Evolutionary conservation across 148 eudicot genomes (phyloP).

Genomic region (Nepenthes gracilis): DNA sequence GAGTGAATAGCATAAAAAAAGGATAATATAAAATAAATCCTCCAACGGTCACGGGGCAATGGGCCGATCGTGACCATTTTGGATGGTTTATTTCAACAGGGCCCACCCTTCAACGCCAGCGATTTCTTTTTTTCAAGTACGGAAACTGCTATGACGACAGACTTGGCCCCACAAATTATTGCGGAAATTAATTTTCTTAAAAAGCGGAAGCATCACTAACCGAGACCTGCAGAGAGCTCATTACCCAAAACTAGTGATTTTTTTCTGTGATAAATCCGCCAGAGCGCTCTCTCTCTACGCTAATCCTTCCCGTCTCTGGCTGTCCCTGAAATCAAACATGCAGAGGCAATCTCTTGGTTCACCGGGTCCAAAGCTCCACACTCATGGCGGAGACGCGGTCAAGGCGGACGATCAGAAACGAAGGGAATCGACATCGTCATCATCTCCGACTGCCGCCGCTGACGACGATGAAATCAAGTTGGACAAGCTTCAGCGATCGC

Average conservation of each 20-base stretch:
- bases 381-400: constrained; percentile 15
- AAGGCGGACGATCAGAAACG: constrained; percentile 15
- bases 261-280: too few relatives aligned
- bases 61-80: too few relatives aligned
- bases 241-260: too few relatives aligned
- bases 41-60: too few relatives aligned
- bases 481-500: constrained; percentile 27
- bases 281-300: neutral
- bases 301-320: constrained; percentile 1
- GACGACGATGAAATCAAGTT: constrained; percentile 34
- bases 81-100: too few relatives aligned
- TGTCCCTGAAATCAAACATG: constrained; percentile 24
- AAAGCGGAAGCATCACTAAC: too few relatives aligned
- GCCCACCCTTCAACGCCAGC: too few relatives aligned
- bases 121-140: too few relatives aligned
- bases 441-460: constrained; percentile 4
- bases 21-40: too few relatives aligned
- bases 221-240: too few relatives aligned
- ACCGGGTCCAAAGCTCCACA: constrained; percentile 27
- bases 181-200: neutral
- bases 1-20: too few relatives aligned
- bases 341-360: constrained; percentile 66
- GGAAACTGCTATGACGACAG: neutral
- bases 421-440: constrained; percentile 21
- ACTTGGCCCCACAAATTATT: constrained; percentile 2